A percentile compares a stretch with the other conserved stretches of the same genome.
These are phyloP conservation scores for Cymbopogon citratus DNA, from an alignment of 176 grass and related monocot genomes.

Conservation along the genomic window DNA sequence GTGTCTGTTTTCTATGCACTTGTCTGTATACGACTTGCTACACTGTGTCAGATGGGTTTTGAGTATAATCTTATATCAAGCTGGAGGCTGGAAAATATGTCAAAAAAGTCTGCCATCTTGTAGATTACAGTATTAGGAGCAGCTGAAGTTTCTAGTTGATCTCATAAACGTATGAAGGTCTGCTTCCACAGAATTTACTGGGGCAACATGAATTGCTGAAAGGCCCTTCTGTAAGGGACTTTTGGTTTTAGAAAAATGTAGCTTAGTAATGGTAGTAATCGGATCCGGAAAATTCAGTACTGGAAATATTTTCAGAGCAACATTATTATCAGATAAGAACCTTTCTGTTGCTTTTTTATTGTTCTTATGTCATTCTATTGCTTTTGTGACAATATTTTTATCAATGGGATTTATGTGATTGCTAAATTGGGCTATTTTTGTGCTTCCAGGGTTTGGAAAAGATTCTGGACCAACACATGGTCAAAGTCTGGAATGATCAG, in stretches of 20 bases:
- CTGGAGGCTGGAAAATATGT: background rate
- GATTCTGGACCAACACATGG: no score
- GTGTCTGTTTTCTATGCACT: background rate
- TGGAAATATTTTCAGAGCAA: background rate
- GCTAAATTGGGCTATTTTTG: slow-evolving; percentile 24
- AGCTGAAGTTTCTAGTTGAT: background rate
- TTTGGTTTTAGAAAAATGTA: slow-evolving; percentile 11
- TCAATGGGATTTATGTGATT: background rate
- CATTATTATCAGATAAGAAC: background rate
- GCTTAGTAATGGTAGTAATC: background rate
- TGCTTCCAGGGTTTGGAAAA: background rate
- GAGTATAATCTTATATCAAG: background rate
- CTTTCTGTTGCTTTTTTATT: slow-evolving; percentile 5
- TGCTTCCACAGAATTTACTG: background rate
- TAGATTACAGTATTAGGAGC: background rate
- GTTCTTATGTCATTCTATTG: background rate
- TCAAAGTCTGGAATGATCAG: no score
- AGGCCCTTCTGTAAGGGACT: background rate
- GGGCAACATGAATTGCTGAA: background rate
- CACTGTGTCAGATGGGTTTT: background rate
- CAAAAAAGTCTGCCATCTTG: background rate
- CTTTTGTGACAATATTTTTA: background rate
- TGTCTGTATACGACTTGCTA: background rate
- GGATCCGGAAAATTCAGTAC: background rate
- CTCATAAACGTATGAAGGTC: background rate